Base-by-base conservation (phyloP, 2,329 filamentous ascomycete genomes). In the Ophiocordyceps camponoti-saundersi region DNA sequence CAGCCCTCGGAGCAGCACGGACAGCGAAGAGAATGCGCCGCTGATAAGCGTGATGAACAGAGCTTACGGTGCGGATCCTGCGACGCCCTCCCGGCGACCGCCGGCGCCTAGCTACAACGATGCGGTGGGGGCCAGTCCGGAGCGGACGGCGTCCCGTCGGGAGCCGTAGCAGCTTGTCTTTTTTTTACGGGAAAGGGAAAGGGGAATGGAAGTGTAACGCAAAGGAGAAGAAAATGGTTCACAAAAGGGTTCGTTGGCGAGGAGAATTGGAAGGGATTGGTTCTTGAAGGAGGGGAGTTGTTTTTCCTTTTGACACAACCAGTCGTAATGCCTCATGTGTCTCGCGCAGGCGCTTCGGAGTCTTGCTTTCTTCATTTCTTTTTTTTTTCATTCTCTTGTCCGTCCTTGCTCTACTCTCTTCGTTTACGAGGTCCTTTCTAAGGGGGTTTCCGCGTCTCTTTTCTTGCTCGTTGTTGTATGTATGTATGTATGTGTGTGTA, bases 71-170 rank as follows among this genome's bases (percentile, higher is more conserved):
- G 18, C 23, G 8, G 15, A 29, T 18, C 13, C 40, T 32, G 41
- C 42, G 41, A 13, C 44, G 48, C 26, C 51, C 49, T 36, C 50
- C 47, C 53, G 53, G 30, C 52, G 58, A 26, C 82, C 85, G 22
- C 85, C 86, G 0, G 88, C 92, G 52, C 86, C 86, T 2, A 89
- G 78, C 56, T 93, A 93, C 59, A 85, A 80, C 60, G 85, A 85
- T 49, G 86, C 85, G 2, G 71, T 88, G 41, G 65, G 67, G 48
- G 70, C 76, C 53, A 72, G 72, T 12, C 61, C 61, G 26, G 55
- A 60, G 22, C 11, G 50, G 57, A 32, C 55, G 51, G 29, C 50
- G 34, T 15, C 20, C 40, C 36, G 32, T 10, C 32, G 32, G 21
- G 12, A 42, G 21, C 41, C 16, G 20, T 23, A 42, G 16, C 42